These are phyloP conservation scores for Straminergon stramineum DNA, from an alignment of 225 moss, liverwort and hornwort species.

Conservation along the genomic window DNA sequence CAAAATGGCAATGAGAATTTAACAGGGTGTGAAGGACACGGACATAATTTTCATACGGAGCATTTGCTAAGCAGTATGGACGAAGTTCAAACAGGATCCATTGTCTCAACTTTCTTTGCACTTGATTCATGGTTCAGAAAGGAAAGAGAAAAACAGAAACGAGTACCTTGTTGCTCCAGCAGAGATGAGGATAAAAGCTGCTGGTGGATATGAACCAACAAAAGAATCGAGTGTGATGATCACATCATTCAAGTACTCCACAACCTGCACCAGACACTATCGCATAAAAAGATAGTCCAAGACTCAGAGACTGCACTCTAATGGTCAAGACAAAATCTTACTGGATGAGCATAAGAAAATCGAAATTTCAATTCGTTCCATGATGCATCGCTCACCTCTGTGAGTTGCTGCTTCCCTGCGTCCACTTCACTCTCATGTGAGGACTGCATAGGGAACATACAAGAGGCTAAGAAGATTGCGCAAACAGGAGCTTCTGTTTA, in stretches of 20 bases:
- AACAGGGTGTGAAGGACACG: background rate
- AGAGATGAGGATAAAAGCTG: slow-evolving; percentile 63
- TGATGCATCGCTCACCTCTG: slow-evolving; percentile 29
- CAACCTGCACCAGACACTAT: slow-evolving; percentile 38
- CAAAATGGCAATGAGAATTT: background rate
- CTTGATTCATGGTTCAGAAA: background rate
- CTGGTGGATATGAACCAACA: slow-evolving; percentile 66
- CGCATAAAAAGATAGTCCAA: background rate
- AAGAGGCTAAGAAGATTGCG: background rate
- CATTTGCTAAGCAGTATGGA: background rate
- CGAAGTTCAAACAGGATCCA: background rate
- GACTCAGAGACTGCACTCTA: background rate
- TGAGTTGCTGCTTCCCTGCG: slow-evolving; percentile 23
- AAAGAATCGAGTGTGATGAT: slow-evolving; percentile 76
- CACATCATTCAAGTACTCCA: slow-evolving; percentile 87
- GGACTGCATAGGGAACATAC: slow-evolving; percentile 22
- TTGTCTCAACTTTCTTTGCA: background rate
- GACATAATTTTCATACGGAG: background rate
- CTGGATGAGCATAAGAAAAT: background rate
- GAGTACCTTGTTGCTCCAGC: slow-evolving; percentile 59
- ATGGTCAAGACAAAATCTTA: background rate
- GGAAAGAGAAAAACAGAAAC: background rate
- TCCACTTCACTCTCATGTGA: slow-evolving; percentile 16
- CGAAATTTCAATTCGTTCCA: background rate
- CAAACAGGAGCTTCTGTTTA: background rate